Base-by-base conservation (phyloP, 2,329 filamentous ascomycete genomes). In the Akanthomyces lecanii region DNA sequence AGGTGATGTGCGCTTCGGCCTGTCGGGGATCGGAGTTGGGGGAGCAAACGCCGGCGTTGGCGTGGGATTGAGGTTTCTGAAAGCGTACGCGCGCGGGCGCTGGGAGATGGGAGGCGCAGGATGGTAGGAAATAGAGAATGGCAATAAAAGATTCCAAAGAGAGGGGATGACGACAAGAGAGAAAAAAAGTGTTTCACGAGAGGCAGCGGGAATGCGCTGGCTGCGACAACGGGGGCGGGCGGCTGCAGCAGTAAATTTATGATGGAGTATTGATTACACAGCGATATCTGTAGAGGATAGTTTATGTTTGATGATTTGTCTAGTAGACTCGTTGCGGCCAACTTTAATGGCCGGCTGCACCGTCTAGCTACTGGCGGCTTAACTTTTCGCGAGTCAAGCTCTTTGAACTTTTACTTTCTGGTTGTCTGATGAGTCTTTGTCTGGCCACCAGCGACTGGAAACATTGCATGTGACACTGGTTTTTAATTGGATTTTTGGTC, bases 1-100 rank as follows among this genome's bases (percentile, higher is more conserved):
- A 57, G 44, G 56, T 48, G 44, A 33, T 40, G 55, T 40, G 33
- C 14, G 52, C 36, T 42, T 54, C 50, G 58, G 58, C 18, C 38
- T 61, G 48, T 61, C 58, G 58, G 58, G 48, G 58, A 52, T 44
- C 47, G 57, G 57, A 25, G 23, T 61, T 54, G 45, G 40, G 23
- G 28, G 4, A n/a, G 2, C 44, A 51, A 53, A 64, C 5, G 51
- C 60, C 60, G 51, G 51, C 52, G 51, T 42, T 50, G 60, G 42
- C 6, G 53, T 54, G 30, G 59, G 42, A 48, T 50, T 23, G n/a
- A 50, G 16, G 42, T 23, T 58, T 42, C 33, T 36, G 7, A 42
- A 11, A 23, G 14, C 44, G 42, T 40, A 40, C 10, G 55, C 14
- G 5, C n/a, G 44, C 8, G 4, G 40, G 33, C 16, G 40, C 25